A percentile compares a stretch with the other conserved stretches of the same genome.
Evolutionary conservation across 2,329 filamentous ascomycete genomes (phyloP).

Genomic region (Aquanectria penicillioides): DNA sequence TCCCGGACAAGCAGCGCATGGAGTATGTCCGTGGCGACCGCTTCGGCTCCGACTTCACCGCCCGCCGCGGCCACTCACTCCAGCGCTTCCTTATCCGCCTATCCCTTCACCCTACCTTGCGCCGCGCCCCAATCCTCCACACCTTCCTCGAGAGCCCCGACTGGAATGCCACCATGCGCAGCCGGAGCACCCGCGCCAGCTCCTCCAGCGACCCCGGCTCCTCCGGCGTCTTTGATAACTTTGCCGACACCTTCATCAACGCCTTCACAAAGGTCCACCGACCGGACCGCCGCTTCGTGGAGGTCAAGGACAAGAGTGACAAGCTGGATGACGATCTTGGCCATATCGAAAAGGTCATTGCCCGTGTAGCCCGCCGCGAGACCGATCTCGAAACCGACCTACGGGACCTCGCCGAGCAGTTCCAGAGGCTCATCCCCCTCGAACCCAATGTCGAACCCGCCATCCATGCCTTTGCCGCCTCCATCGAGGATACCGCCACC

Average conservation of each 20-base stretch:
- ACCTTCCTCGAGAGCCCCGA: slow-evolving; percentile 92
- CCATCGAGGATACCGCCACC: slow-evolving; percentile 83
- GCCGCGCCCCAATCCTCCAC: slow-evolving; percentile 83
- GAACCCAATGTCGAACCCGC: slow-evolving; percentile 87
- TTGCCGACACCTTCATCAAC: slow-evolving; percentile 96
- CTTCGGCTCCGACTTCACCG: slow-evolving; percentile 92
- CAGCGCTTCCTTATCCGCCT: slow-evolving; percentile 90
- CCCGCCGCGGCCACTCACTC: slow-evolving; percentile 86
- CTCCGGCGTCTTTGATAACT: slow-evolving; percentile 88
- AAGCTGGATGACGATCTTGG: slow-evolving; percentile 94
- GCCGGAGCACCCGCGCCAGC: slow-evolving; percentile 74
- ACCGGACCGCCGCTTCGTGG: slow-evolving; percentile 92
- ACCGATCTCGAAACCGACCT: slow-evolving; percentile 89
- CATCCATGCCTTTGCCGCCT: slow-evolving; percentile 86
- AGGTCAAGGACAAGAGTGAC: slow-evolving; percentile 90
- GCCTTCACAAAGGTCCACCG: slow-evolving; percentile 97
- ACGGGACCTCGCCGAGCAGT: slow-evolving; percentile 89
- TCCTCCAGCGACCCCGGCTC: slow-evolving; percentile 59
- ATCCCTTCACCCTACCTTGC: slow-evolving; percentile 87
- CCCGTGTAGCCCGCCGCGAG: slow-evolving; percentile 87
- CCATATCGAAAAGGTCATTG: slow-evolving; percentile 96
- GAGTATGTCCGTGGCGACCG: slow-evolving; percentile 97
- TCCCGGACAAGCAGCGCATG: slow-evolving; percentile 99
- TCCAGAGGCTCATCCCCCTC: slow-evolving; percentile 89
- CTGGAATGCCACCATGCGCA: slow-evolving; percentile 96